Conservation (phyloP, 2,329 filamentous ascomycete genomes). For the Esteya vermicola region DNA sequence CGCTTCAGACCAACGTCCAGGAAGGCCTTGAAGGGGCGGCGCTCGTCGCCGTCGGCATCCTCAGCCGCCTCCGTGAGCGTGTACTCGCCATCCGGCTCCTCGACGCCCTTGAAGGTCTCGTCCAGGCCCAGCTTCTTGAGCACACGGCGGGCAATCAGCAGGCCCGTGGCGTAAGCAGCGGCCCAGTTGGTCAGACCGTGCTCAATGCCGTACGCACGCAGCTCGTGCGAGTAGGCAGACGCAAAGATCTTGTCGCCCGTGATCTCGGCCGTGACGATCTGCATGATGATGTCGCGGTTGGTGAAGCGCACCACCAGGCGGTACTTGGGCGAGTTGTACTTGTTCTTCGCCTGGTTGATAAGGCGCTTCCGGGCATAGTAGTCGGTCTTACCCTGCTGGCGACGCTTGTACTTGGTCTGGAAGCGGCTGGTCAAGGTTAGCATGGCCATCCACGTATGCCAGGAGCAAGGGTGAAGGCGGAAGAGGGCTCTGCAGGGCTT, state of each 20-base stretch:
- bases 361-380: slow-evolving; percentile 99
- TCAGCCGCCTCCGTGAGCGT: slow-evolving; percentile 88
- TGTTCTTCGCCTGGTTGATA: slow-evolving; percentile 99
- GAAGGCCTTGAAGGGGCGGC: slow-evolving; percentile 98
- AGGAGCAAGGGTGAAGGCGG: neutral
- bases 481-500: slow-evolving; percentile 24
- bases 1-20: slow-evolving; percentile 95
- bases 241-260: slow-evolving; percentile 93
- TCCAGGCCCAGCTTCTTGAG: slow-evolving; percentile 95
- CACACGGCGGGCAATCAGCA: slow-evolving; percentile 90
- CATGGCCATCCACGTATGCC: neutral
- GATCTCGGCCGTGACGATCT: slow-evolving; percentile 95
- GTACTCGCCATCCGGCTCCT: slow-evolving; percentile 95
- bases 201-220: slow-evolving; percentile 91
- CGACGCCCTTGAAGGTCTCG: slow-evolving; percentile 85
- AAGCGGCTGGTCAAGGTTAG: slow-evolving; percentile 53
- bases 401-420: slow-evolving; percentile 99
- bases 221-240: slow-evolving; percentile 91
- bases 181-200: slow-evolving; percentile 99
- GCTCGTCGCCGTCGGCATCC: slow-evolving; percentile 68
- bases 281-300: slow-evolving; percentile 98
- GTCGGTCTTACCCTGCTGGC: slow-evolving; percentile 94
- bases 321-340: slow-evolving; percentile 99
- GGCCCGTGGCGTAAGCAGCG: slow-evolving; percentile 90
- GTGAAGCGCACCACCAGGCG: slow-evolving; percentile 98